Base-by-base conservation (phyloP, 2,329 filamentous ascomycete genomes). In the Alternaria metachromatica region DNA sequence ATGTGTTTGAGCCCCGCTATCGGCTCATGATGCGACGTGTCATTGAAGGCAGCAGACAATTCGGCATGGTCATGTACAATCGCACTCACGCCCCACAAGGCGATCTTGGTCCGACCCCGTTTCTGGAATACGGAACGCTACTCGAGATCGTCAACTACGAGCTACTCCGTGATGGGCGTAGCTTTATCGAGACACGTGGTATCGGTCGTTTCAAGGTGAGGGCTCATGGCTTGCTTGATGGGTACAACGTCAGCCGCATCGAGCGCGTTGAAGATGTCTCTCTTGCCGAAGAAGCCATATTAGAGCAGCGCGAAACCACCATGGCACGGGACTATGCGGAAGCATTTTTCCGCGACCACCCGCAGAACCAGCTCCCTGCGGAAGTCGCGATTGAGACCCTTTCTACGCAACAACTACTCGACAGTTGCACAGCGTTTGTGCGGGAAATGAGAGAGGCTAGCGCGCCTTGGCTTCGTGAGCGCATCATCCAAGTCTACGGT, bases 1-100 rank as follows among this genome's bases (percentile, higher is more conserved):
- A 96, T 72, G 88, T 97, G n/a, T 97, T 97, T 75, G 94, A 97
- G 77, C 92, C 92, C n/a, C 87, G 92, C 7, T 97, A 97, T 76
- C 88, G 93, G 8, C 84, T 96, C n/a, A 96, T 97, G 93, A 90
- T 97, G 41, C 87, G 91, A 50, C 88, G 93, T 37, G 91, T 89
- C 0, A 83, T 96, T 57, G 90, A 94, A 66, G 88, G 89, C 0
- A 88, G 91, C 64, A 84, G 88, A 13, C 92, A 88, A 23, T 97
- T 97, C 74, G 94, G 94, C 23, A 97, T 97, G 92, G 86, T 97
- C 18, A 86, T 92, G 74, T 89, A 89, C 66, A 92, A 90, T 69
- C 82, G 84, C 49, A 80, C 80, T n/a, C 80, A 82, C 23, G 78
- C 83, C 62, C 75, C 82, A 5, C 87, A 89, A 78, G 86, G 84